phyloP scores from a whole-genome alignment of 2,329 filamentous ascomycete genomes.

The Cladophialophora yegresii region DNA sequence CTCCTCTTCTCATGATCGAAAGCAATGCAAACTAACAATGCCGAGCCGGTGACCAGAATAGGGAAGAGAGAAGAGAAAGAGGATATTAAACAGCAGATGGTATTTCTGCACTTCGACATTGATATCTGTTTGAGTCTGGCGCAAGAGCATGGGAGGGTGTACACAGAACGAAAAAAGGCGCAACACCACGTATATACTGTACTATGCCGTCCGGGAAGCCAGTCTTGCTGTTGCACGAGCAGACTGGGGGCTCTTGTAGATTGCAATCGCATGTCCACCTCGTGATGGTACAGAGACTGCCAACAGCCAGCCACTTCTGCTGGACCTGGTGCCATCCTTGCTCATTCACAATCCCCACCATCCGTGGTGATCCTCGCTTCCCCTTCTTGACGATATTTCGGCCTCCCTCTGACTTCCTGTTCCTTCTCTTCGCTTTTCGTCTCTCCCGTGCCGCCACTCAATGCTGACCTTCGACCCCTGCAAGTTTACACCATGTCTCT shows the following conservation, averaged over 20 bases:
- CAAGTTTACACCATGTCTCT: neutral
- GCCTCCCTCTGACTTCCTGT: neutral
- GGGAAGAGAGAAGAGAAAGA: neutral
- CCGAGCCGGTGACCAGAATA: neutral
- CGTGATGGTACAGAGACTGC: neutral
- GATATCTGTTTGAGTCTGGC: neutral
- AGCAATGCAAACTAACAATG: neutral
- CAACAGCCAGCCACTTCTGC: neutral
- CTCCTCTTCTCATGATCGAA: neutral
- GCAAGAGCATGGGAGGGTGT: neutral
- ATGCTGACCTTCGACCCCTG: neutral
- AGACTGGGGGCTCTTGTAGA: neutral
- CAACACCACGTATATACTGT: neutral
- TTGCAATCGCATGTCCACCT: neutral
- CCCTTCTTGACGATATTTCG: neutral
- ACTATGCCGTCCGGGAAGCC: neutral
- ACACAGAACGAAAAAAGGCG: neutral
- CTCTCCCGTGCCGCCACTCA: too few relatives aligned
- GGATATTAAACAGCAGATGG: neutral
- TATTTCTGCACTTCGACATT: neutral
- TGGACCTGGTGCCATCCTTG: neutral
- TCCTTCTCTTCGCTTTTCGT: neutral
- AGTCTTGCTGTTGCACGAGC: neutral
- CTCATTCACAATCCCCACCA: neutral
- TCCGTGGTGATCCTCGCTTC: neutral